Evolutionary conservation across 2,329 filamentous ascomycete genomes (phyloP).

Genomic region (Neonectria faginata): DNA sequence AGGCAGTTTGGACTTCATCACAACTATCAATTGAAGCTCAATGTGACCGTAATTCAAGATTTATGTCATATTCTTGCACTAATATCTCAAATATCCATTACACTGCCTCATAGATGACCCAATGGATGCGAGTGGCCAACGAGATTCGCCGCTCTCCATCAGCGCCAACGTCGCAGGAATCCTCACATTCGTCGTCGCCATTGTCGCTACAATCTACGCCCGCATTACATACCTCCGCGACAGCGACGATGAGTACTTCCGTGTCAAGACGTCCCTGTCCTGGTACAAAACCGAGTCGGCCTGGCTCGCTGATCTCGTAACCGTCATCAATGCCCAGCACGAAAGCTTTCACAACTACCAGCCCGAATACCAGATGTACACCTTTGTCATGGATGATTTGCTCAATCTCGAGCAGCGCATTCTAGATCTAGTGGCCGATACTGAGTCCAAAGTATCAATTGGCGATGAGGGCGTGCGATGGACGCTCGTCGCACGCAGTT

Average conservation of each 20-base stretch:
- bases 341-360: constrained; percentile 41
- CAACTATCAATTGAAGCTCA: background rate
- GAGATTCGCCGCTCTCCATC: constrained; percentile 59
- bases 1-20: background rate
- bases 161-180: constrained; percentile 59
- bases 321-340: constrained; percentile 45
- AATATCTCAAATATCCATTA: background rate
- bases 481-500: constrained; percentile 53
- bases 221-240: constrained; percentile 59
- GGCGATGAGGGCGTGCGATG: constrained; percentile 47
- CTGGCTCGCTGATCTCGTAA: constrained; percentile 58
- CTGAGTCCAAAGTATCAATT: constrained; percentile 49
- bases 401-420: constrained; percentile 57
- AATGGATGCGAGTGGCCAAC: constrained; percentile 44
- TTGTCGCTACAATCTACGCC: constrained; percentile 57
- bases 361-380: constrained; percentile 60
- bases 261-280: constrained; percentile 58
- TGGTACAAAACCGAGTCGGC: constrained; percentile 63
- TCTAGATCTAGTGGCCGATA: constrained; percentile 58
- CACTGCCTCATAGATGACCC: background rate
- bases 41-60: background rate
- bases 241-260: constrained; percentile 60
- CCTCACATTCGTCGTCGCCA: constrained; percentile 60
- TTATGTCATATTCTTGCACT: background rate
- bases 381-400: constrained; percentile 61